These are phyloP conservation scores for Arthrobotrys sinensis DNA, from an alignment of 2,329 filamentous ascomycete genomes.

Conservation along the genomic window DNA sequence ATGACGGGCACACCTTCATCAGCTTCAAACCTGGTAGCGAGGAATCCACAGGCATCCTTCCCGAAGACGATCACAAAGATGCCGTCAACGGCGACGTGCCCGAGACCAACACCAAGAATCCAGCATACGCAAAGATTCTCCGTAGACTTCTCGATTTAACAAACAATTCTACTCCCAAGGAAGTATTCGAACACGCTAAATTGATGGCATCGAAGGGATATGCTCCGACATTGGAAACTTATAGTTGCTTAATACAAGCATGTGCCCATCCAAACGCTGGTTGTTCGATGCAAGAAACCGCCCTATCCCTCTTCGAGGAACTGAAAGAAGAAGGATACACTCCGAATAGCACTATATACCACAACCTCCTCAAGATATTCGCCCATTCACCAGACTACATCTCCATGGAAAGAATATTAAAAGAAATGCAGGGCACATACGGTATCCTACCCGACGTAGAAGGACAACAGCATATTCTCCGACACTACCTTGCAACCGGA, in stretches of 20 bases:
- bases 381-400: conserved; percentile 89
- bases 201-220: conserved; percentile 55
- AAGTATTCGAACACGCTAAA: conserved; percentile 62
- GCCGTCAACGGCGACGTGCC: conserved; percentile 48
- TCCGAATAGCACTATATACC: conserved; percentile 78
- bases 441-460: conserved; percentile 78
- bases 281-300: conserved; percentile 60
- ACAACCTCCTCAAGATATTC: conserved; percentile 80
- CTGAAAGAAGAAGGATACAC: conserved; percentile 77
- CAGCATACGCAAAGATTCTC: conserved; percentile 44
- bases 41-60: background rate
- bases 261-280: conserved; percentile 61
- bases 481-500: conserved; percentile 83
- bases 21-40: conserved; percentile 7
- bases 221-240: conserved; percentile 61
- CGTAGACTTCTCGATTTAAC: conserved; percentile 39
- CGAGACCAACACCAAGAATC: conserved; percentile 36
- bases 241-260: conserved; percentile 62
- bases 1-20: conserved; percentile 2
- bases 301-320: conserved; percentile 76
- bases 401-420: conserved; percentile 79
- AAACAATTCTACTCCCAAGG: conserved; percentile 40
- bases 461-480: conserved; percentile 77
- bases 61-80: conserved; percentile 51
- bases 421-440: conserved; percentile 77